These are phyloP conservation scores for Ganoderma sp. DNA, from an alignment of 1,284 basidiomycete species.

Conservation along the genomic window DNA sequence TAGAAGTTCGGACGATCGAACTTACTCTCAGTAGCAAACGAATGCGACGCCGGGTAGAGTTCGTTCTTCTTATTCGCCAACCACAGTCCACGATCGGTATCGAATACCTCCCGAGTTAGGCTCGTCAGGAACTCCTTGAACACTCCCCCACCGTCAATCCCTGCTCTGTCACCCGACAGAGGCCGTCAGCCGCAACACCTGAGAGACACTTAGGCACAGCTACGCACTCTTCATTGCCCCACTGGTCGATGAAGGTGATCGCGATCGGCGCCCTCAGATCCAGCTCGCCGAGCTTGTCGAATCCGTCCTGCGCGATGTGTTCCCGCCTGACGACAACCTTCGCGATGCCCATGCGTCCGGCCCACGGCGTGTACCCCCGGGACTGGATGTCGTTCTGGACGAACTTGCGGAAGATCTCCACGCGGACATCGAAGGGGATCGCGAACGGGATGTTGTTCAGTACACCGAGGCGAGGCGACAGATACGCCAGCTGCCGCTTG, in stretches of 20 bases:
- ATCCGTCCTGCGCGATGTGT: conserved; percentile 88
- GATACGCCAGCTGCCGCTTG: conserved; percentile 75
- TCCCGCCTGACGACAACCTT: conserved; percentile 71
- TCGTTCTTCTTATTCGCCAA: conserved; percentile 88
- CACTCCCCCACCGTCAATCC: conserved; percentile 95
- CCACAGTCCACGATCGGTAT: conserved; percentile 95
- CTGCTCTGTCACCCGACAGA: conserved; percentile 56
- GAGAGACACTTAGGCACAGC: conserved; percentile 39
- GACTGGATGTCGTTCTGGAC: conserved; percentile 62
- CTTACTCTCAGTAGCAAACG: conserved; percentile 84
- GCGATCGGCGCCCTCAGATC: conserved; percentile 82
- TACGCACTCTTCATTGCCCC: conserved; percentile 80
- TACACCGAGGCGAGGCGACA: conserved; percentile 87
- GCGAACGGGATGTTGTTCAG: conserved; percentile 97
- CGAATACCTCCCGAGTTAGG: conserved; percentile 91
- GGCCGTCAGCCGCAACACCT: conserved; percentile 14
- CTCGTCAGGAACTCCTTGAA: conserved; percentile 98
- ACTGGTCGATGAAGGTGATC: conserved; percentile 93
- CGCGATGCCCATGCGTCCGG: conserved; percentile 41
- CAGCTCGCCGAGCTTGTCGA: conserved; percentile 76
- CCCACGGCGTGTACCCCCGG: conserved; percentile 33
- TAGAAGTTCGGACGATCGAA: conserved; percentile 16
- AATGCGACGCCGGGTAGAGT: conserved; percentile 93
- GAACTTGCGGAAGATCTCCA: conserved; percentile 89
- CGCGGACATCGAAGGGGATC: conserved; percentile 91